Evolutionary conservation across 2,329 filamentous ascomycete species (phyloP).

Genomic region (Ophiocordyceps camponoti-floridani): DNA sequence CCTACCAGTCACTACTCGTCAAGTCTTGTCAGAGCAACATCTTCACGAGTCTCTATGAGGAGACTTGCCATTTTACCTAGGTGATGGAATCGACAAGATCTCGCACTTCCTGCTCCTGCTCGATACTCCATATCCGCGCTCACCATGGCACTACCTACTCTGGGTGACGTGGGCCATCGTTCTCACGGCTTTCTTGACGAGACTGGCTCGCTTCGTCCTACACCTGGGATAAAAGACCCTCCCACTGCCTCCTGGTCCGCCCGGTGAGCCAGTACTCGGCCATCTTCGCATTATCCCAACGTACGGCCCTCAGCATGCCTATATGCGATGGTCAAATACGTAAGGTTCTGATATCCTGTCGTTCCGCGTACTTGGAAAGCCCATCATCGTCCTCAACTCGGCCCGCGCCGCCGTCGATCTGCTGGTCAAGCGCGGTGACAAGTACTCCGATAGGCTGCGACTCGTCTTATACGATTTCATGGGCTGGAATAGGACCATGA

Average conservation of each 20-base stretch:
- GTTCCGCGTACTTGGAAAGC: constrained; percentile 15
- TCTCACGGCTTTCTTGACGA: background rate
- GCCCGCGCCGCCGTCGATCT: constrained; percentile 22
- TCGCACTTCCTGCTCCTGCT: no score
- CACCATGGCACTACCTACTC: background rate
- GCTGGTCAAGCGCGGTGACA: constrained; percentile 24
- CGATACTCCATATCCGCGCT: no score
- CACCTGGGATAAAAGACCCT: constrained; percentile 1
- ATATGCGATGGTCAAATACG: constrained; percentile 17
- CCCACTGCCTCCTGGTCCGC: constrained; percentile 14
- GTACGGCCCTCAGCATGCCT: constrained; percentile 13
- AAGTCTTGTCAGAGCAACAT: no score
- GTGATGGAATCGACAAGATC: no score
- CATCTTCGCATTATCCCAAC: constrained; percentile 23
- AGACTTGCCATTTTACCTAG: no score
- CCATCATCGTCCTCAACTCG: constrained; percentile 25
- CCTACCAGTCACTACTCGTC: no score
- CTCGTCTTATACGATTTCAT: constrained; percentile 24
- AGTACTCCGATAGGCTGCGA: constrained; percentile 25
- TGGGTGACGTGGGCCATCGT: background rate
- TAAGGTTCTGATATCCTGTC: constrained; percentile 27
- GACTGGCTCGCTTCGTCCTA: background rate
- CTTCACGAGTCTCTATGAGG: no score
- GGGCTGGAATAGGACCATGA: constrained; percentile 27
- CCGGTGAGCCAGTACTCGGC: constrained; percentile 21